A percentile compares a stretch with the other conserved stretches of the same genome.
phyloP scores from a whole-genome alignment of 2,329 filamentous ascomycete genomes.

The Paecilomyces fulvus region DNA sequence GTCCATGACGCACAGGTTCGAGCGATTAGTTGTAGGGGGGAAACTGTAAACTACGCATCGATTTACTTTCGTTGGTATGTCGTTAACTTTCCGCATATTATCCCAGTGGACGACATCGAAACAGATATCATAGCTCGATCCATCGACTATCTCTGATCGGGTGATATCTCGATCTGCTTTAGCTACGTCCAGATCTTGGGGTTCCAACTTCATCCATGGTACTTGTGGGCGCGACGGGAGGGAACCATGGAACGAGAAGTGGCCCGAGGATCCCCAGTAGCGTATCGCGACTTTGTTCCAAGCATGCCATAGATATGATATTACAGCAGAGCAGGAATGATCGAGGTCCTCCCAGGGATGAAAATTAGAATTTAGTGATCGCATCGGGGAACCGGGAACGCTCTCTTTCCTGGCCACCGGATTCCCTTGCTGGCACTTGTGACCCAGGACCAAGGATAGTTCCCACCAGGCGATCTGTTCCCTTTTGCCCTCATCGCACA shows the following conservation, averaged over 20 bases:
- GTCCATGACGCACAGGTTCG: background rate
- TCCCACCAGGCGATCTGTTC: background rate
- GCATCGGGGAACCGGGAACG: background rate
- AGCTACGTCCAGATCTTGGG: background rate
- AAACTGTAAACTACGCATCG: background rate
- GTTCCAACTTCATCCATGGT: background rate
- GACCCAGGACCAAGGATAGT: background rate
- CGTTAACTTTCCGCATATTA: background rate
- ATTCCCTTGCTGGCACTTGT: background rate
- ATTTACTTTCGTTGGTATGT: background rate
- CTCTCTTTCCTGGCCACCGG: background rate
- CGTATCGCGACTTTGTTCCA: background rate
- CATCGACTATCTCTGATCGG: background rate
- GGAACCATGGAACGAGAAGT: constrained; percentile 14
- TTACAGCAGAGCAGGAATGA: background rate
- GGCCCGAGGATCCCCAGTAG: too few species aligned
- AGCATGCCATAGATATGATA: background rate
- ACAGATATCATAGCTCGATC: too few species aligned
- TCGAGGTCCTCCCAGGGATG: background rate
- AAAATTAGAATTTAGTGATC: background rate
- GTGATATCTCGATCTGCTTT: background rate
- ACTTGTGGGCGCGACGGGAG: constrained; percentile 4
- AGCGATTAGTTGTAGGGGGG: background rate
- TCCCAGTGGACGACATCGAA: background rate
- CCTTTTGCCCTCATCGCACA: background rate